Percentiles rank a stretch among this genome's conserved stretches.
These are phyloP conservation scores for Alternaria angustiovoidea DNA, from an alignment of 2,329 filamentous ascomycete species.

Conservation along the genomic window DNA sequence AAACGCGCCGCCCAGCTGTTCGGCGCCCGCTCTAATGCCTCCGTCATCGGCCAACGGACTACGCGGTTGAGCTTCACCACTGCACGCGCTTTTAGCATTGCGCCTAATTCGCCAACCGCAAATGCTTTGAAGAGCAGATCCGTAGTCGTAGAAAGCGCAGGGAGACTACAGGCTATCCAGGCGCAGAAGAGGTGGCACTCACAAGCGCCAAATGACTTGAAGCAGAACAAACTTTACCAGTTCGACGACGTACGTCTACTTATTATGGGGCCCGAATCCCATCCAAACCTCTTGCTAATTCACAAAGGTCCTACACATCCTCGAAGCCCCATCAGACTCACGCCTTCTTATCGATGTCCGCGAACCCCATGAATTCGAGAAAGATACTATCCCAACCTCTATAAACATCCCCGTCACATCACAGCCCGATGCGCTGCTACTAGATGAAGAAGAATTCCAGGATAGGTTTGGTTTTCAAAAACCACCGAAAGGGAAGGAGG, in stretches of 20 bases:
- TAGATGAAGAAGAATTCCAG: conserved; percentile 79
- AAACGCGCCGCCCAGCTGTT: conserved; percentile 26
- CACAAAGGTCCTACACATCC: conserved; percentile 47
- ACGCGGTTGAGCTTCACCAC: conserved; percentile 17
- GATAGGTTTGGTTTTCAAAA: conserved; percentile 76
- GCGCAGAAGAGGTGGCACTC: conserved; percentile 48
- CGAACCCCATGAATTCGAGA: conserved; percentile 71
- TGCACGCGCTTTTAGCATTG: conserved; percentile 14
- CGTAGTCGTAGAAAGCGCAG: neutral
- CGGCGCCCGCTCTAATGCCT: conserved; percentile 18
- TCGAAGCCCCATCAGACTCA: conserved; percentile 36
- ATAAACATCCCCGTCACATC: conserved; percentile 83
- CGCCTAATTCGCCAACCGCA: conserved; percentile 3
- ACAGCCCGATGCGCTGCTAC: conserved; percentile 79
- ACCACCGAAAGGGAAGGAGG: conserved; percentile 33
- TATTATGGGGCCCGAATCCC: neutral
- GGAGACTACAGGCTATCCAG: neutral
- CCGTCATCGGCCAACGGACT: conserved; percentile 14
- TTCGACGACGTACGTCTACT: conserved; percentile 48
- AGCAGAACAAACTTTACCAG: conserved; percentile 49
- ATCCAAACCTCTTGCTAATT: neutral
- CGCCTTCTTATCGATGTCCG: conserved; percentile 67
- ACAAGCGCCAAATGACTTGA: conserved; percentile 28
- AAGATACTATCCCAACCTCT: conserved; percentile 77
- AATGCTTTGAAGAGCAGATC: neutral